A percentile compares a stretch with the other conserved stretches of the same genome.
phyloP scores from a whole-genome alignment of 1,139 yeast genomes.

The Candida sp. region DNA sequence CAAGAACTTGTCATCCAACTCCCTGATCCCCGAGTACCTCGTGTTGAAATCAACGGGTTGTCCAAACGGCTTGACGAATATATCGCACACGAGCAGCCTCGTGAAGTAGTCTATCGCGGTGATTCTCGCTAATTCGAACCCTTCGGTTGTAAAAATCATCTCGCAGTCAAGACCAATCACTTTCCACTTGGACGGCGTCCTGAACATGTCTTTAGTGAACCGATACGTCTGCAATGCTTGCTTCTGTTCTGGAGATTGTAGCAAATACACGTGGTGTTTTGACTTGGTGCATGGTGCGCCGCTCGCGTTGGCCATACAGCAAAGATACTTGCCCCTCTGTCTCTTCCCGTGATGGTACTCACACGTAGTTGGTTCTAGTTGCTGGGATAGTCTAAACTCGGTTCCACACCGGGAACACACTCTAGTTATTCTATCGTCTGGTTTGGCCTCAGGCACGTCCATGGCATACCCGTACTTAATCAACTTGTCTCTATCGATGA shows the following conservation, averaged over 20 bases:
- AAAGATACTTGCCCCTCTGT: constrained; percentile 54
- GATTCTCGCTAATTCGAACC: constrained; percentile 84
- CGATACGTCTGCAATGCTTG: constrained; percentile 60
- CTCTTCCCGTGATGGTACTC: constrained; percentile 44
- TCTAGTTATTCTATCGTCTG: constrained; percentile 22
- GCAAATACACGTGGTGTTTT: constrained; percentile 73
- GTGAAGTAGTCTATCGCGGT: constrained; percentile 83
- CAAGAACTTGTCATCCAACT: constrained; percentile 56
- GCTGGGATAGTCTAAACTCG: constrained; percentile 42
- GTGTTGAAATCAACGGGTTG: constrained; percentile 82
- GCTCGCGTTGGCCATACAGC: constrained; percentile 63
- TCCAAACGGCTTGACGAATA: constrained; percentile 78
- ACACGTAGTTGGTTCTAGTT: constrained; percentile 38
- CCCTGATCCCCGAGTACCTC: constrained; percentile 81
- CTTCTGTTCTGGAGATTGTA: constrained; percentile 56
- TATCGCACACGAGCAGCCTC: constrained; percentile 67
- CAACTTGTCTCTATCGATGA: constrained; percentile 45
- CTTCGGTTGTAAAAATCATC: constrained; percentile 90
- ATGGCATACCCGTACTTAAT: constrained; percentile 50
- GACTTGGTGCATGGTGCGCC: constrained; percentile 58
- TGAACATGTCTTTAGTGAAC: constrained; percentile 30
- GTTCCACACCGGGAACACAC: constrained; percentile 60
- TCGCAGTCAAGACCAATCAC: constrained; percentile 95
- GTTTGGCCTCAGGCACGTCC: constrained; percentile 37
- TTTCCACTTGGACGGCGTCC: constrained; percentile 15